Evolutionary conservation across 345 rosid genomes (phyloP).

Genomic region (Salix brachista): DNA sequence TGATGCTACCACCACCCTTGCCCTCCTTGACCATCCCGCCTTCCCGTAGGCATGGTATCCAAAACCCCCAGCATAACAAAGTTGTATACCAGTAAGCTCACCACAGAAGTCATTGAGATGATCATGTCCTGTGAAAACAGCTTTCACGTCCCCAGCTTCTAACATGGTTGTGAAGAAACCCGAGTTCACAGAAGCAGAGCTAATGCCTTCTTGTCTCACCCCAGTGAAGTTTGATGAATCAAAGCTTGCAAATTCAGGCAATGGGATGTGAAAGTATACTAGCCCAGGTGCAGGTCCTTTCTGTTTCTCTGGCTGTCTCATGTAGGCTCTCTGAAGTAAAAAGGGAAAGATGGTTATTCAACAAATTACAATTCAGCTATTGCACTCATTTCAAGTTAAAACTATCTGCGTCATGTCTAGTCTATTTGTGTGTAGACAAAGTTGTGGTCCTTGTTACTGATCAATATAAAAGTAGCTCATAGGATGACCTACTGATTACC

Average conservation of each 20-base stretch:
- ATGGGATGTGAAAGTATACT: conserved; percentile 81
- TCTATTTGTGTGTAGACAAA: neutral
- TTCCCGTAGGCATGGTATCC: conserved; percentile 96
- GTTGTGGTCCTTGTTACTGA: neutral
- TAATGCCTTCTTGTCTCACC: conserved; percentile 61
- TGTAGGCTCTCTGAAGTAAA: conserved; percentile 51
- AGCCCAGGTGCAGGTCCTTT: conserved; percentile 78
- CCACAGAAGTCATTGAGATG: conserved; percentile 90
- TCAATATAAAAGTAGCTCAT: neutral
- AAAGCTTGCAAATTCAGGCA: conserved; percentile 66
- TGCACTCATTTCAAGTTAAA: neutral
- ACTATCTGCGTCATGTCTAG: neutral
- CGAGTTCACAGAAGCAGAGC: conserved; percentile 70
- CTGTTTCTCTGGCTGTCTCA: conserved; percentile 50
- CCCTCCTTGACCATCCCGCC: conserved; percentile 89
- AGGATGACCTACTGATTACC: neutral
- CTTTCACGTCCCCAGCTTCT: conserved; percentile 77
- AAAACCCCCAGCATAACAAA: conserved; percentile 90
- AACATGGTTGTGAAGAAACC: conserved; percentile 84
- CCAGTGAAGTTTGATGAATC: conserved; percentile 63
- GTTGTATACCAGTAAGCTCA: conserved; percentile 53
- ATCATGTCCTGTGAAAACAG: conserved; percentile 87
- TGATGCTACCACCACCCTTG: conserved; percentile 63
- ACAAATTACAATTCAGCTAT: neutral
- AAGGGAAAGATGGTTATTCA: neutral